Base-by-base conservation (phyloP, 2,329 filamentous ascomycete genomes). In the Diaporthe sp. region DNA sequence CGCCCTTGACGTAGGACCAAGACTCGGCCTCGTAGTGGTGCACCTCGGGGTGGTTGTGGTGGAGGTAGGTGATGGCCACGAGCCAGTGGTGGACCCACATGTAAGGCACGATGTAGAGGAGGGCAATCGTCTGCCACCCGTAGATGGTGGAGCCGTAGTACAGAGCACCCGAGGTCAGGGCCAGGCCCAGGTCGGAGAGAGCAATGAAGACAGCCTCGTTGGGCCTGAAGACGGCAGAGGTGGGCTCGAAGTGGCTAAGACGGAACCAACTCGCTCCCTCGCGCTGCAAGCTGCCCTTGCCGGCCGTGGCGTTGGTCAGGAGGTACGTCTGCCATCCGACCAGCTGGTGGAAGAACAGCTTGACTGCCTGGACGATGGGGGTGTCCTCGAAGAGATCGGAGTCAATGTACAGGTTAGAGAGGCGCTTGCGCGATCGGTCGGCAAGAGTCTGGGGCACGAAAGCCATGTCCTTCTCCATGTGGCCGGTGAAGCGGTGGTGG, bases 21-120 rank as follows among this genome's bases (percentile, higher is more conserved):
- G 85, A 85, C 25, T 88, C 86, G 58, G 87, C 87, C 37, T 89
- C 87, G 81, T 91, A 93, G 82, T 93, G 89, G 25, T 88, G 88
- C 67, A 92, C 85, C 46, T 85, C 83, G n/a, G 84, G 85, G 81
- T 94, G 90, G 73, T 91, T 93, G 87, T 94, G 93, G 84, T 94
- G 93, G 28, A 94, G 91, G 84, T 93, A 94, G 65, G 93, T 94
- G 81, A 94, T 94, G 77, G 92, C 92, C 28, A 94, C 92, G 72
- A 94, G 87, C 92, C 92, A 94, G 86, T 93, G 90, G 85, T 94
- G 91, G 46, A 93, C 88, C 92, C 92, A 94, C 76, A 93, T 81
- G 82, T 93, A 94, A 22, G 93, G 92, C 49, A 92, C 86, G 39
- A 87, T 85, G 82, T 93, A 94, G 22, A 93, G 84, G 61, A 92